A percentile compares a stretch with the other conserved stretches of the same genome.
Evolutionary conservation across 768 basidiomycete genomes (phyloP).

Genomic region (Roridomyces roridus): DNA sequence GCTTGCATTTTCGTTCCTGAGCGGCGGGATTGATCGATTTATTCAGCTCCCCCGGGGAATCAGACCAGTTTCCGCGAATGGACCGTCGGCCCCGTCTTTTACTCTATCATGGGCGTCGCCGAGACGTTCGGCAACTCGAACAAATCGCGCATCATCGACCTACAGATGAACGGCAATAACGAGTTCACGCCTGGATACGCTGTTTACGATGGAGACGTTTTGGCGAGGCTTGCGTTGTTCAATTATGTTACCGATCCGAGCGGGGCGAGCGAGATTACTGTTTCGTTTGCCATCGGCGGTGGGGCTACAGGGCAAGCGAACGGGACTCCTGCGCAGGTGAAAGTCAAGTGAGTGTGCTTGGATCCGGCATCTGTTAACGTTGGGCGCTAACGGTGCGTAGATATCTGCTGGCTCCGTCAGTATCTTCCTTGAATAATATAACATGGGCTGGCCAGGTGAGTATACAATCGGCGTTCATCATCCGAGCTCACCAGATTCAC

Average conservation of each 20-base stretch:
- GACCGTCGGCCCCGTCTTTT: constrained; percentile 66
- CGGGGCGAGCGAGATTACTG: constrained; percentile 49
- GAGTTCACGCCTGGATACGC: constrained; percentile 56
- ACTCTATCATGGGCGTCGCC: constrained; percentile 61
- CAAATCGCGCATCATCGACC: constrained; percentile 56
- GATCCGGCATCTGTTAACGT: not conserved
- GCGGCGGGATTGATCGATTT: constrained; percentile 33
- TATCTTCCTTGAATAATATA: constrained; percentile 60
- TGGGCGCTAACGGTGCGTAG: constrained; percentile 34
- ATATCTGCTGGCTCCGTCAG: constrained; percentile 56
- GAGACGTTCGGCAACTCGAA: constrained; percentile 58
- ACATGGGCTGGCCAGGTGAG: constrained; percentile 67
- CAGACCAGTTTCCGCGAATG: constrained; percentile 52
- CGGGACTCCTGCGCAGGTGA: constrained; percentile 43
- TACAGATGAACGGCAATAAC: constrained; percentile 45
- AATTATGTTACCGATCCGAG: constrained; percentile 57
- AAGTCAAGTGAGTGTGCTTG: constrained; percentile 48
- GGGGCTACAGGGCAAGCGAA: constrained; percentile 35
- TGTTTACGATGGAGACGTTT: constrained; percentile 59
- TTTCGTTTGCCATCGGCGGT: constrained; percentile 48
- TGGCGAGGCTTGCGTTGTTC: constrained; percentile 56
- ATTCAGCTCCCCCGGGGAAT: constrained; percentile 49
- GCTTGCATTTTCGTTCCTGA: constrained; percentile 29
- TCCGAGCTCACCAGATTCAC: constrained; percentile 24
- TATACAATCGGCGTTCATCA: not conserved